Base-by-base conservation (phyloP, 306 rosid species). In the Rosa chinensis region DNA sequence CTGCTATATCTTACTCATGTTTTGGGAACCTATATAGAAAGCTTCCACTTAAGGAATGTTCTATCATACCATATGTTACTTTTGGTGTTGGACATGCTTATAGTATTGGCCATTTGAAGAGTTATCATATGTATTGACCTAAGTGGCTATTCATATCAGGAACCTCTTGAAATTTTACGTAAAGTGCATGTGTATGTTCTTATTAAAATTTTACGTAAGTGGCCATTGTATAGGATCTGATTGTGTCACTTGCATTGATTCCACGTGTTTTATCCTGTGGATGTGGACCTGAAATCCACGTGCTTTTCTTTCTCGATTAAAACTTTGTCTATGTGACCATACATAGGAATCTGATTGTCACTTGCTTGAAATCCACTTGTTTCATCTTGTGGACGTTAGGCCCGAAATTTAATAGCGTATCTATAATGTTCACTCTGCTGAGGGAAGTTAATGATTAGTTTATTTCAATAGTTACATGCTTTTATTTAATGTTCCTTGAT, bases 391-490 rank as follows among this genome's bases (percentile, higher is more conserved):
- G 79, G 71, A 62, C 1, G 23, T 23, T 35, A 20, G 44, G 32
- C 12, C 25, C 6, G 70, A 66, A 37, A 35, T 66, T 16, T 66
- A 37, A 16, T 28, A 16, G 13, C 21, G 25, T 35, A 16, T 64
- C n/a, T 66, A 17, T 37, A 37, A 3, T 66, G 70, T 39, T 66
- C 49, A 32, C 6, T 48, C 74, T 48, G 40, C 14, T 35, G 58
- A 67, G 18, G 68, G 58, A 18, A 64, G 48, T 73, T 47, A 50
- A 74, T 37, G 53, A 59, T 12, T 2, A 37, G 47, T 44, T 78
- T 49, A 64, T 74, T 78, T 55, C 81, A 48, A 23, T 79, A 50
- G 61, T 56, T 56, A 35, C 79, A 75, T 82, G 43, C 64, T 73
- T n/a, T 55, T 50, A 44, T 64, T 58, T 37, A 21, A 44, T 66